A percentile compares a stretch with the other conserved stretches of the same genome.
phyloP scores from a whole-genome alignment of 1,139 yeast species.

The Chernovozyma aurita region DNA sequence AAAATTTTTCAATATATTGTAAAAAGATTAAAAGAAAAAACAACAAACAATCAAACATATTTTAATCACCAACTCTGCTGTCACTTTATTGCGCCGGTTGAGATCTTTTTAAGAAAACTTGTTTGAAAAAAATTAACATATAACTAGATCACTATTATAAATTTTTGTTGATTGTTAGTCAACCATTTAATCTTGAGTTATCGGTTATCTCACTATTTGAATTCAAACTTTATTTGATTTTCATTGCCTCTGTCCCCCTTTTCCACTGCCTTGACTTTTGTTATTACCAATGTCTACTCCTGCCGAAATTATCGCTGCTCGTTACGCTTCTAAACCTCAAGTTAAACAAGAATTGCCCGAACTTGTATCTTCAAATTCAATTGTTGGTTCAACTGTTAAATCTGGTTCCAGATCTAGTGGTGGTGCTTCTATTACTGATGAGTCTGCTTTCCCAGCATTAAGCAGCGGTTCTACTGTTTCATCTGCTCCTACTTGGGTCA shows the following conservation, averaged over 20 bases:
- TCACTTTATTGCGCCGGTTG: slow-evolving; percentile 6
- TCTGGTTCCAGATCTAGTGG: slow-evolving; percentile 9
- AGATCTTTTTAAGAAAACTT: neutral
- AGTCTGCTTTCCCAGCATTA: slow-evolving; percentile 69
- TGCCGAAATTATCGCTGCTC: slow-evolving; percentile 57
- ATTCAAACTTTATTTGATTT: neutral
- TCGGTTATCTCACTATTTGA: too few relatives aligned
- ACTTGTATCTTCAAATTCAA: slow-evolving; percentile 1
- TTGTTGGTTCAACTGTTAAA: slow-evolving; percentile 1
- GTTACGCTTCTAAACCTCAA: slow-evolving; percentile 25
- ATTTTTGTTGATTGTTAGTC: too few relatives aligned
- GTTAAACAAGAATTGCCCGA: slow-evolving; percentile 3
- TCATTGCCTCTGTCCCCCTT: neutral
- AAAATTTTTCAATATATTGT: too few relatives aligned
- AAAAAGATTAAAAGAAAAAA: too few relatives aligned
- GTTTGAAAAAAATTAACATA: neutral
- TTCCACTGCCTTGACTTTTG: neutral
- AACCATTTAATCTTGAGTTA: too few relatives aligned
- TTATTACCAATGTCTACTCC: slow-evolving; percentile 45
- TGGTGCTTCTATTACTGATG: slow-evolving; percentile 37
- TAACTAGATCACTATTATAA: neutral
- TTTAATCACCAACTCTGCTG: neutral
- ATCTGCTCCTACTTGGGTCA: slow-evolving; percentile 25
- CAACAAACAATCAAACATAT: too few relatives aligned
- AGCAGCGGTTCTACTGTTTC: slow-evolving; percentile 38